Conservation (phyloP, 805 yeast species). For the Candida koratica region DNA sequence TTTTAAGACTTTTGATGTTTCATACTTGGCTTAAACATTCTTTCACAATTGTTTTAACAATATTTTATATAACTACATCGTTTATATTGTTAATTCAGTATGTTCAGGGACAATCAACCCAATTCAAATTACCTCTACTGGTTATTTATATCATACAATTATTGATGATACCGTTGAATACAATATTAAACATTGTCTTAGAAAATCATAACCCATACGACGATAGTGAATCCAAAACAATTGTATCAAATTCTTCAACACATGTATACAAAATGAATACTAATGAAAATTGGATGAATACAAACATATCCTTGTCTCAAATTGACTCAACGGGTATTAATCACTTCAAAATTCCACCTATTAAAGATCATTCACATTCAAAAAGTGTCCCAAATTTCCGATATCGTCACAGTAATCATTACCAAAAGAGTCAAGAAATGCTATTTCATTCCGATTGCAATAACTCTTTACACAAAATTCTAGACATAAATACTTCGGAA, state of each 20-base stretch:
- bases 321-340: background rate
- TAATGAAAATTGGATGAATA: conserved; percentile 15
- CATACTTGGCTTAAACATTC: conserved; percentile 1
- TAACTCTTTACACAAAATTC: conserved; percentile 7
- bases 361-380: conserved; percentile 5
- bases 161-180: conserved; percentile 4
- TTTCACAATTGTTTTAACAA: conserved; percentile 1
- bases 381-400: conserved; percentile 11
- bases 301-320: conserved; percentile 7
- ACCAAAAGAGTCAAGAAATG: conserved; percentile 13
- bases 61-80: conserved; percentile 5
- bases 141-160: conserved; percentile 9
- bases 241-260: conserved; percentile 1
- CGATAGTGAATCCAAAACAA: conserved; percentile 3
- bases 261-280: no score
- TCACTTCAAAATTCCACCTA: background rate
- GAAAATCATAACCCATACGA: background rate
- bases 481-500: conserved; percentile 1
- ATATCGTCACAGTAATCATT: background rate
- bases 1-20: conserved; percentile 10
- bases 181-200: conserved; percentile 2
- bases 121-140: conserved; percentile 6
- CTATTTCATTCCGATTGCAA: conserved; percentile 12
- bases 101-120: background rate
- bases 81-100: conserved; percentile 4